Percentiles rank a stretch among this genome's conserved stretches.
Conservation (phyloP, 345 rosid genomes). For the Raphanus raphanistrum region DNA sequence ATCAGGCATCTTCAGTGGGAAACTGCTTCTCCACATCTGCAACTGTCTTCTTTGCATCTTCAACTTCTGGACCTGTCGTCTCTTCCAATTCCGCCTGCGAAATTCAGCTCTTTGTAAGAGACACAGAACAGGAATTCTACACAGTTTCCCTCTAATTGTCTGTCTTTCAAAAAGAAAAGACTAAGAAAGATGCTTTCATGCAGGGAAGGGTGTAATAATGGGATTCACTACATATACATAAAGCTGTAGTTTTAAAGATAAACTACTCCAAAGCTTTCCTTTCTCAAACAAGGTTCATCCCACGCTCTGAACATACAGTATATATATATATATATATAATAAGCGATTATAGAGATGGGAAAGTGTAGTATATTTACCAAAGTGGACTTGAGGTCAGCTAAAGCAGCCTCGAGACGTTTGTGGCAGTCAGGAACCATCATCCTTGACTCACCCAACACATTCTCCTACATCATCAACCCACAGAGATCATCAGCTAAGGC, state of each 20-base stretch:
- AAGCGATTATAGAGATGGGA: background rate
- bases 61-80: conserved; percentile 56
- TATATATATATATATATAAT: too few relatives aligned
- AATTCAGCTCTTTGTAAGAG: background rate
- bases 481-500: background rate
- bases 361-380: conserved; percentile 50
- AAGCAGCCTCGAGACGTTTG: conserved; percentile 80
- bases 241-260: background rate
- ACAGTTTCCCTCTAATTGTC: background rate
- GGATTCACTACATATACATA: conserved; percentile 8
- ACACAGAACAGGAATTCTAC: background rate
- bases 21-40: conserved; percentile 60
- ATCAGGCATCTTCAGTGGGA: conserved; percentile 55
- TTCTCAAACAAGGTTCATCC: background rate
- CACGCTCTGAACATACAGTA: background rate
- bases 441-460: conserved; percentile 94
- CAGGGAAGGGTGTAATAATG: too few relatives aligned
- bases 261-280: background rate
- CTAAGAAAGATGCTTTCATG: background rate
- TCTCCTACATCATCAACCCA: conserved; percentile 57
- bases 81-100: conserved; percentile 67
- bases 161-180: background rate
- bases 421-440: conserved; percentile 96
- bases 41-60: conserved; percentile 66
- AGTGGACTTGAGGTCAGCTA: conserved; percentile 69